Evolutionary conservation across 2,329 filamentous ascomycete species (phyloP).

Genomic region (Botrytis cinerea): DNA sequence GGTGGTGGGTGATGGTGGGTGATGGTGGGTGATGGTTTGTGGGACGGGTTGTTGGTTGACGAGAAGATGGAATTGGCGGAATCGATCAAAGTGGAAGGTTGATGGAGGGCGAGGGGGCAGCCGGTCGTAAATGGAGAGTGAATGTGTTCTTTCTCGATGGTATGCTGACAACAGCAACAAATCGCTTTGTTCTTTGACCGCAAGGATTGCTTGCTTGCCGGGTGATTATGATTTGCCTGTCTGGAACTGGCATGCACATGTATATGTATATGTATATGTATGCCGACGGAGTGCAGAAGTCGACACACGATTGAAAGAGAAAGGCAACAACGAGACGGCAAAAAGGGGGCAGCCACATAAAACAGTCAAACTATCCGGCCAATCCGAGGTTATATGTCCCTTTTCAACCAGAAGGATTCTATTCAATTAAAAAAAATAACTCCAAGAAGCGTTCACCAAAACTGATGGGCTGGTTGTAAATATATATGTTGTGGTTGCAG

Average conservation of each 20-base stretch:
- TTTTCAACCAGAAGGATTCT: not conserved
- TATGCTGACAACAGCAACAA: not conserved
- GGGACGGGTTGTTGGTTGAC: not conserved
- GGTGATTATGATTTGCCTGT: not conserved
- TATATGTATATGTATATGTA: not conserved
- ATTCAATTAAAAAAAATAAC: not conserved
- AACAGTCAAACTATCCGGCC: conserved; percentile 3
- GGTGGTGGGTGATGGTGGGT: not conserved
- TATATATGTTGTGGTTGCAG: not conserved
- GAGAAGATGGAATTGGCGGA: not conserved
- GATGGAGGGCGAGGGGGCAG: not conserved
- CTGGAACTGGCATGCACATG: not conserved
- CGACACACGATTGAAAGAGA: not conserved
- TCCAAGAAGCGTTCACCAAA: not conserved
- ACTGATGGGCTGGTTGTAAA: not conserved
- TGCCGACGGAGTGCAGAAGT: not conserved
- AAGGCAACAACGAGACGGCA: not conserved
- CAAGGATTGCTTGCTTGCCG: not conserved
- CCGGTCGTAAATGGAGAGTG: not conserved
- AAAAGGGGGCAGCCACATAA: conserved; percentile 19
- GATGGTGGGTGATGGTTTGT: not conserved
- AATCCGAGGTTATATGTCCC: conserved; percentile 1
- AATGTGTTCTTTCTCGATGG: conserved; percentile 11
- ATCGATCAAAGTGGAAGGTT: not conserved
- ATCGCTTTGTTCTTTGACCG: conserved; percentile 9